These are phyloP conservation scores for Malbranchea cinnamomea DNA, from an alignment of 2,329 filamentous ascomycete genomes.

Conservation along the genomic window DNA sequence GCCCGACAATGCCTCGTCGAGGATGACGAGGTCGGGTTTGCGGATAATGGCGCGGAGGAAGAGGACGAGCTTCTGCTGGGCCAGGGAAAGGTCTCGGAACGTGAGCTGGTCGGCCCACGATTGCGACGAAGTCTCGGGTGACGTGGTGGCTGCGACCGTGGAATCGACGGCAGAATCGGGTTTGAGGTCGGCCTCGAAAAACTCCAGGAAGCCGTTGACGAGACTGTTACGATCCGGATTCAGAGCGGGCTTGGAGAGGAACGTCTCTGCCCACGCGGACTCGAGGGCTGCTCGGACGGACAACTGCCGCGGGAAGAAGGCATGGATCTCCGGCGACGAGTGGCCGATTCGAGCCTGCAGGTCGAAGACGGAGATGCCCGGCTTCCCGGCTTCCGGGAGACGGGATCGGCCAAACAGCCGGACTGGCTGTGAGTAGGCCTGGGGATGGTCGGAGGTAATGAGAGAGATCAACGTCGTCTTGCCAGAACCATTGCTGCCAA, in stretches of 20 bases:
- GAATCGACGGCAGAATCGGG: constrained; percentile 26
- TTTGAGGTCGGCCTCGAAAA: constrained; percentile 68
- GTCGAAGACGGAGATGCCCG: constrained; percentile 80
- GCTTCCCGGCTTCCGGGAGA: constrained; percentile 54
- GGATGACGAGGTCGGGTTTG: constrained; percentile 62
- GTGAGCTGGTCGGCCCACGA: constrained; percentile 31
- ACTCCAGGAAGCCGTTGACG: constrained; percentile 55
- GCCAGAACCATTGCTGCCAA: constrained; percentile 84
- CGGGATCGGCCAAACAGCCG: constrained; percentile 71
- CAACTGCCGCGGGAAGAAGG: constrained; percentile 71
- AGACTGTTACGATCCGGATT: constrained; percentile 39
- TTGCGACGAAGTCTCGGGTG: not conserved
- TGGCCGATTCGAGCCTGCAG: constrained; percentile 82
- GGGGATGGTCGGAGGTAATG: constrained; percentile 89
- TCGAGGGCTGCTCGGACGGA: constrained; percentile 62
- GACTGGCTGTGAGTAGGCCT: constrained; percentile 80
- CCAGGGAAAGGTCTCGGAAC: constrained; percentile 45
- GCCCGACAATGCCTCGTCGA: constrained; percentile 79
- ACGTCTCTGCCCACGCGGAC: constrained; percentile 83
- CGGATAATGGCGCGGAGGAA: constrained; percentile 74
- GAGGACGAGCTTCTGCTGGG: constrained; percentile 61
- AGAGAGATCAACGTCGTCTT: constrained; percentile 91
- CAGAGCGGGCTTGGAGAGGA: constrained; percentile 54
- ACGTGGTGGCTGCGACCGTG: no score
- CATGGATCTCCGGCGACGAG: constrained; percentile 84